A percentile compares a stretch with the other conserved stretches of the same genome.
Evolutionary conservation across 345 rosid species (phyloP).

Genomic region (Melaleuca alternifolia): DNA sequence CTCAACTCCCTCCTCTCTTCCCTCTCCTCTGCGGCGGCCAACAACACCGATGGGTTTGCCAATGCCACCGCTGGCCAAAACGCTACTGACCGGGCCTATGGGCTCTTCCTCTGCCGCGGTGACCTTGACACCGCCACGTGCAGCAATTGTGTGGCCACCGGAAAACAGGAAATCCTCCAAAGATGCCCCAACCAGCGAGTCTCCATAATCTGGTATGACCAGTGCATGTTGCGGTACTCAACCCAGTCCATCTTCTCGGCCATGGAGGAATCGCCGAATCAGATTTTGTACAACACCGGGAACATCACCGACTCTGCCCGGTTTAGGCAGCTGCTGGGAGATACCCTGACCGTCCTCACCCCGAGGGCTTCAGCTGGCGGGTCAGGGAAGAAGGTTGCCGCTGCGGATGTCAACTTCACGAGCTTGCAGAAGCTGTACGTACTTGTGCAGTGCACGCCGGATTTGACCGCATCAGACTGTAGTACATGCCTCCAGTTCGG

Average conservation of each 20-base stretch:
- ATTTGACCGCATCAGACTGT: background rate
- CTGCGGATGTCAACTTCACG: background rate
- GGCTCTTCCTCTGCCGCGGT: background rate
- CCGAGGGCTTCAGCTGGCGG: background rate
- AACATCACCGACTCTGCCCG: accelerated
- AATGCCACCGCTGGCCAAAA: background rate
- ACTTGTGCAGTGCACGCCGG: background rate
- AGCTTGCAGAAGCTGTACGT: background rate
- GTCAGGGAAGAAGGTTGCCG: background rate
- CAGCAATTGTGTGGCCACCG: background rate
- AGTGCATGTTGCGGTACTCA: background rate
- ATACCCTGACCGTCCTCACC: accelerated
- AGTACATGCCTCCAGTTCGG: background rate
- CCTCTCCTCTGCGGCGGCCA: background rate
- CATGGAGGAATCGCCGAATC: accelerated
- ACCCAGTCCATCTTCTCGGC: background rate
- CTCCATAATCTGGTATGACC: background rate
- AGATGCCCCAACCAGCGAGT: background rate
- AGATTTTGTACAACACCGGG: background rate
- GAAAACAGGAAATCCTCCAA: background rate
- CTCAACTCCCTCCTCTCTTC: background rate
- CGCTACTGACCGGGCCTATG: background rate
- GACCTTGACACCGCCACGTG: background rate
- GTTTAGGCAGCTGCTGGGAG: accelerated
- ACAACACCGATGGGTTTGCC: background rate